A percentile compares a stretch with the other conserved stretches of the same genome.
These are phyloP conservation scores for Cordyceps farinosa DNA, from an alignment of 2,329 filamentous ascomycete genomes.

Conservation along the genomic window DNA sequence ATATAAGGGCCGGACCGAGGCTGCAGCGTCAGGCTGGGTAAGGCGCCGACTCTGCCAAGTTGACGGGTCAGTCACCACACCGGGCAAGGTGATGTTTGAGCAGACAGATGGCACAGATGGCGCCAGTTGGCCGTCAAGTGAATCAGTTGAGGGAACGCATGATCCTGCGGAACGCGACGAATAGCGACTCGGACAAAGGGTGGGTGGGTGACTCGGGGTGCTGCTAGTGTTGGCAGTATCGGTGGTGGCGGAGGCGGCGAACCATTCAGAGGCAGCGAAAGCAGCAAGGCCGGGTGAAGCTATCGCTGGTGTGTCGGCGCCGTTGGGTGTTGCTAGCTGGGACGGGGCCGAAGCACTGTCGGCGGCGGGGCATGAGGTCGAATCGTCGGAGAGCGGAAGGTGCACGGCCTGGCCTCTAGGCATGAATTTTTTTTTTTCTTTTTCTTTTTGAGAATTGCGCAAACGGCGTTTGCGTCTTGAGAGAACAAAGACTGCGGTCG, in stretches of 20 bases:
- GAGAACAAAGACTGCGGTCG: neutral
- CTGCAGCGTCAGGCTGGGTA: neutral
- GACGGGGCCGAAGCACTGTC: neutral
- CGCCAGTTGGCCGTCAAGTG: constrained; percentile 4
- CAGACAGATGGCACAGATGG: neutral
- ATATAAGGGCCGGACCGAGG: neutral
- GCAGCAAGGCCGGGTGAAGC: constrained; percentile 7
- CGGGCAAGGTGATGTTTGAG: neutral
- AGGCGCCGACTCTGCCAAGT: neutral
- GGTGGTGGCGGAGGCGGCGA: neutral
- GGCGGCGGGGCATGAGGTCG: neutral
- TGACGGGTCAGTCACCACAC: neutral
- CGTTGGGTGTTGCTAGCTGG: neutral
- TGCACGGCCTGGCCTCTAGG: neutral
- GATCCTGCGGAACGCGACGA: constrained; percentile 1
- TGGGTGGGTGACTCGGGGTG: neutral
- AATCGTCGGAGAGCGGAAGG: neutral
- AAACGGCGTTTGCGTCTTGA: neutral
- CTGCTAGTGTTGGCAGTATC: neutral
- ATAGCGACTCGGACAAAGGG: neutral
- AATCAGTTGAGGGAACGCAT: constrained; percentile 9
- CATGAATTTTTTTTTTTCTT: neutral
- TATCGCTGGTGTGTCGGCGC: constrained; percentile 1
- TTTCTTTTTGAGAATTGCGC: neutral
- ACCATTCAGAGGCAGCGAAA: neutral